Evolutionary conservation across 2,329 filamentous ascomycete species (phyloP).

Genomic region (Aspergillus sp.): DNA sequence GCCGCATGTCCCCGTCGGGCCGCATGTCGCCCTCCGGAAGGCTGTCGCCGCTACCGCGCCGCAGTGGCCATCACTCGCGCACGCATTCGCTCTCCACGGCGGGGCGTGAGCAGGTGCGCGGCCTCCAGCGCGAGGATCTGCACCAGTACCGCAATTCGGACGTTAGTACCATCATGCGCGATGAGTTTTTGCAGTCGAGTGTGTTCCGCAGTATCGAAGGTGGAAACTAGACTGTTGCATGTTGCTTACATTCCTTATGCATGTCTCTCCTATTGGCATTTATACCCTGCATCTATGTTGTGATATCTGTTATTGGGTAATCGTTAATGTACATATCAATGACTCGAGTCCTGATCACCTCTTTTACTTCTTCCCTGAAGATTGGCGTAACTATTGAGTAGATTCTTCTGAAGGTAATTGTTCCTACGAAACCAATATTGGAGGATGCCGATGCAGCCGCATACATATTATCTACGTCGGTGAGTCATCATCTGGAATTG

Average conservation of each 20-base stretch:
- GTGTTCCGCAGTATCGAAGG: slow-evolving; percentile 17
- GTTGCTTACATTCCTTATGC: neutral
- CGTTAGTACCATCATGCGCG: slow-evolving; percentile 33
- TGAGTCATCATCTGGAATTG: too few relatives aligned
- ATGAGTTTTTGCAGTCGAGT: slow-evolving; percentile 32
- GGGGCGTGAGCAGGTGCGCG: slow-evolving; percentile 31
- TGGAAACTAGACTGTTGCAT: neutral
- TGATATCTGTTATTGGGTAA: neutral
- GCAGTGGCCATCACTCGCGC: slow-evolving; percentile 13
- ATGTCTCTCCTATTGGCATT: neutral
- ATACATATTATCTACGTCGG: too few relatives aligned
- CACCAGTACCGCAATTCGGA: slow-evolving; percentile 39
- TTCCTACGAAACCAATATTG: too few relatives aligned
- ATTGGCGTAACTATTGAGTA: neutral
- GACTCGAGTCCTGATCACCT: neutral
- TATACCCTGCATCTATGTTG: neutral
- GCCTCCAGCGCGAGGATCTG: slow-evolving; percentile 33
- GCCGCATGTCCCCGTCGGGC: slow-evolving; percentile 15
- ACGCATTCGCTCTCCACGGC: slow-evolving; percentile 25
- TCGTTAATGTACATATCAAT: neutral
- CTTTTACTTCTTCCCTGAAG: neutral
- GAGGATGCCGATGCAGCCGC: too few relatives aligned
- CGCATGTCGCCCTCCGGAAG: slow-evolving; percentile 17
- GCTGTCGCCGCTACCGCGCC: slow-evolving; percentile 16
- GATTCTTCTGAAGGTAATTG: too few relatives aligned